Evolutionary conservation across 1,139 yeast genomes (phyloP).

Genomic region (Suhomyces bokatorum): DNA sequence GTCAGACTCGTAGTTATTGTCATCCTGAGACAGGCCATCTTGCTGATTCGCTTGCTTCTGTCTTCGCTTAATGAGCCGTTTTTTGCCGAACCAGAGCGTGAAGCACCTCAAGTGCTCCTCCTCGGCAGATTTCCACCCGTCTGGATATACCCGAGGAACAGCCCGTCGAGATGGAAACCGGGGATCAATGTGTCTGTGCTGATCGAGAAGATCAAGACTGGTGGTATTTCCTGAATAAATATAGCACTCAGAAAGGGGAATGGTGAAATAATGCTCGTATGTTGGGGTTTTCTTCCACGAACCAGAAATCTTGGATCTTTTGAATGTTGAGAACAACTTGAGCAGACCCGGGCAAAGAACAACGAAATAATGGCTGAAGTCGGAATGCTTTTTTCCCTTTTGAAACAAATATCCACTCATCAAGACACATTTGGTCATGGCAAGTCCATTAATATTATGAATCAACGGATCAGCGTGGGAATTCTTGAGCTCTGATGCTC

Average conservation of each 20-base stretch:
- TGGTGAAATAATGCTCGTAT: constrained; percentile 52
- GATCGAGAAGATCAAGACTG: constrained; percentile 53
- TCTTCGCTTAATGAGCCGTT: constrained; percentile 42
- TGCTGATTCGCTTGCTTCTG: background rate
- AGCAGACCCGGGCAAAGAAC: constrained; percentile 71
- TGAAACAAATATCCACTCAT: constrained; percentile 65
- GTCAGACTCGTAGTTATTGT: constrained; percentile 6
- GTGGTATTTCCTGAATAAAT: constrained; percentile 72
- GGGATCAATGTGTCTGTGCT: constrained; percentile 46
- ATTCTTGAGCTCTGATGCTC: constrained; percentile 54
- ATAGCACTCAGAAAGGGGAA: constrained; percentile 69
- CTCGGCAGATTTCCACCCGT: constrained; percentile 84
- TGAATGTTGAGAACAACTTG: constrained; percentile 48
- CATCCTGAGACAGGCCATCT: background rate
- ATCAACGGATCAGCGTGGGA: constrained; percentile 56
- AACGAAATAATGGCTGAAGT: constrained; percentile 61
- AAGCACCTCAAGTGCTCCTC: constrained; percentile 73
- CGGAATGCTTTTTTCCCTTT: constrained; percentile 67
- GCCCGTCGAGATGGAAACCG: constrained; percentile 55
- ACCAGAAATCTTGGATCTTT: constrained; percentile 49
- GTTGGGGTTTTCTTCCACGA: constrained; percentile 44
- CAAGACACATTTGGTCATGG: constrained; percentile 61
- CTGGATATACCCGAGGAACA: constrained; percentile 70
- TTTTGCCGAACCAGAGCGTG: constrained; percentile 80
- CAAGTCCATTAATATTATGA: constrained; percentile 56